phyloP scores from a whole-genome alignment of 768 basidiomycete genomes.

The Amyloporia xantha region DNA sequence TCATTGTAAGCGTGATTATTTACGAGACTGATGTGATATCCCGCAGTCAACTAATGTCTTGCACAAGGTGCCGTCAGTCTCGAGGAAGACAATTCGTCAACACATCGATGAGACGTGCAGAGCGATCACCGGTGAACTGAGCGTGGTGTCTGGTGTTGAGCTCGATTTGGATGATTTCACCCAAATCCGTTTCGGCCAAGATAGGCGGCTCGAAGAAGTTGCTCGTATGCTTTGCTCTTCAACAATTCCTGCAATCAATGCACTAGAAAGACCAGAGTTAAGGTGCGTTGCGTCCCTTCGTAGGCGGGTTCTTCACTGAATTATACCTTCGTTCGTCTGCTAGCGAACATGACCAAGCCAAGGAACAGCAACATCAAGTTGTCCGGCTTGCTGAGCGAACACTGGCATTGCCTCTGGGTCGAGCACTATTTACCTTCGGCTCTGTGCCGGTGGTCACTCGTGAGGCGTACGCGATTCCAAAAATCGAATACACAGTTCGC shows the following conservation, averaged over 20 bases:
- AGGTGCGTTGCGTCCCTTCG: slow-evolving; percentile 36
- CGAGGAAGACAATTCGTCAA: slow-evolving; percentile 44
- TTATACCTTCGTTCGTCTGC: not conserved
- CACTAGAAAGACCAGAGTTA: slow-evolving; percentile 60
- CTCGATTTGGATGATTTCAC: slow-evolving; percentile 68
- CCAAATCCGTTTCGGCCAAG: slow-evolving; percentile 83
- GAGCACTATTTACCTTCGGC: slow-evolving; percentile 89
- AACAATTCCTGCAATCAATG: slow-evolving; percentile 53
- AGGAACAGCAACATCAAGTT: slow-evolving; percentile 79
- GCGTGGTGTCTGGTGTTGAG: slow-evolving; percentile 63
- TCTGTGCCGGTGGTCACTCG: slow-evolving; percentile 68
- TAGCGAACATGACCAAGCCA: slow-evolving; percentile 84
- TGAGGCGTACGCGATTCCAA: slow-evolving; percentile 75
- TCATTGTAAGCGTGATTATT: slow-evolving; percentile 51
- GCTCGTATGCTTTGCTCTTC: slow-evolving; percentile 87
- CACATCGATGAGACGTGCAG: slow-evolving; percentile 42
- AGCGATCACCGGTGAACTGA: slow-evolving; percentile 48
- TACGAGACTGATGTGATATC: not conserved
- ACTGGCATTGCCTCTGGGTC: slow-evolving; percentile 82
- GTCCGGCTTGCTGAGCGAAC: slow-evolving; percentile 81
- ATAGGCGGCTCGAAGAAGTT: slow-evolving; percentile 87
- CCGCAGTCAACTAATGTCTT: slow-evolving; percentile 4
- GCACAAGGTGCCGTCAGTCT: too few species aligned
- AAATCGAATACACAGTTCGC: slow-evolving; percentile 68
- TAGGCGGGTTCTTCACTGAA: not conserved